These are phyloP conservation scores for Coemansia reversa DNA, from an alignment of 192 early-diverging fungal genomes.

Conservation along the genomic window DNA sequence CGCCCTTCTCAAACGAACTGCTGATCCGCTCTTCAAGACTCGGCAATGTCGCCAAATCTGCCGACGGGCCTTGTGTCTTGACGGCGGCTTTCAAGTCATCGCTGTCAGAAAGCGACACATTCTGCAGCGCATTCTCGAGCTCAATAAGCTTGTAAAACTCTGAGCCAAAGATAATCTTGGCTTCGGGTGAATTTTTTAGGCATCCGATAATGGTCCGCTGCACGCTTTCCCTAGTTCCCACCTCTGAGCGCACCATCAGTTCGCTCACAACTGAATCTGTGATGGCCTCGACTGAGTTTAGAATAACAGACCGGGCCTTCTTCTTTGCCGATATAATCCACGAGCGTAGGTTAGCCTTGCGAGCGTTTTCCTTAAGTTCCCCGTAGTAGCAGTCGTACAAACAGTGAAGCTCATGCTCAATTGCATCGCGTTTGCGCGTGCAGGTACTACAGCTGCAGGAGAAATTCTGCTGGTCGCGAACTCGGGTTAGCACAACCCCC, in stretches of 20 bases:
- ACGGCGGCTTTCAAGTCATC: constrained; percentile 1
- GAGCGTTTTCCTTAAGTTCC: constrained; percentile 35
- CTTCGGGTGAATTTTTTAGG: constrained; percentile 16
- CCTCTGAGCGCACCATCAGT: neutral
- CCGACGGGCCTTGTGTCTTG: neutral
- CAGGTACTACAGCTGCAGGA: constrained; percentile 50
- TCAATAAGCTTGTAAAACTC: constrained; percentile 15
- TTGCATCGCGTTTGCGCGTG: constrained; percentile 48
- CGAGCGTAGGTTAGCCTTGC: constrained; percentile 29
- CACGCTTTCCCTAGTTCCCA: constrained; percentile 7
- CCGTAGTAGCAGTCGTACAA: constrained; percentile 49
- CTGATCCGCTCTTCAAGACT: constrained; percentile 17
- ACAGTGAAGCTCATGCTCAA: constrained; percentile 44
- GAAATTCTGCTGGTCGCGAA: constrained; percentile 51
- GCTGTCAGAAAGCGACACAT: constrained; percentile 5
- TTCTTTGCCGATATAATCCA: constrained; percentile 16
- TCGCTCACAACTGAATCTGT: constrained; percentile 15
- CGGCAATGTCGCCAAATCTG: constrained; percentile 6
- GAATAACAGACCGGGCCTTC: constrained; percentile 18
- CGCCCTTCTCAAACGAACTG: constrained; percentile 9
- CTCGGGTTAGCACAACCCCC: constrained; percentile 36
- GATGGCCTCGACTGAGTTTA: constrained; percentile 21
- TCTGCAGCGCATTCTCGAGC: constrained; percentile 15
- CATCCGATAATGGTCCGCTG: constrained; percentile 15
- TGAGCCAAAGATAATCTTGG: constrained; percentile 15